These are phyloP conservation scores for Aaosphaeria arxii DNA, from an alignment of 2,329 filamentous ascomycete species.

Conservation along the genomic window DNA sequence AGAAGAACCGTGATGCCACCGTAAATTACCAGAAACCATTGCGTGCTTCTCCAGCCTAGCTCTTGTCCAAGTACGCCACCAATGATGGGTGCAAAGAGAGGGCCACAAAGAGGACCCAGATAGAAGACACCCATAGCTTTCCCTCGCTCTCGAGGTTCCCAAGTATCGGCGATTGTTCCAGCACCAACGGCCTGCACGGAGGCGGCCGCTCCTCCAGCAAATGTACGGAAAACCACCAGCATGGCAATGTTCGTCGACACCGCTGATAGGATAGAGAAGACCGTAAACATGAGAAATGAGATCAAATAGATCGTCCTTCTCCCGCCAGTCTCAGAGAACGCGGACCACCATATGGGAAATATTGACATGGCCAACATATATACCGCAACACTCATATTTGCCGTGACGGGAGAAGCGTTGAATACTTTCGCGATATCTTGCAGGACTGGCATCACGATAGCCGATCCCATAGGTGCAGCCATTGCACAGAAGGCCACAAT, in stretches of 20 bases:
- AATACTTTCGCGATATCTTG: slow-evolving; percentile 32
- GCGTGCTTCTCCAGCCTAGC: slow-evolving; percentile 38
- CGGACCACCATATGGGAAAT: slow-evolving; percentile 41
- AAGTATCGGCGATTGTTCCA: slow-evolving; percentile 37
- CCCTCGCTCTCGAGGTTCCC: slow-evolving; percentile 37
- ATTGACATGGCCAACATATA: slow-evolving; percentile 43
- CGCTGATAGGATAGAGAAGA: slow-evolving; percentile 32
- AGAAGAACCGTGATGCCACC: slow-evolving; percentile 30
- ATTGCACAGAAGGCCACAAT: slow-evolving; percentile 74
- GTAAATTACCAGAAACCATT: slow-evolving; percentile 39
- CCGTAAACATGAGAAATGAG: slow-evolving; percentile 31
- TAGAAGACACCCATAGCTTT: slow-evolving; percentile 39
- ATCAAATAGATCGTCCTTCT: slow-evolving; percentile 35
- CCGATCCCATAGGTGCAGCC: slow-evolving; percentile 77
- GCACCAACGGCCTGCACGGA: slow-evolving; percentile 38
- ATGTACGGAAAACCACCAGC: slow-evolving; percentile 33
- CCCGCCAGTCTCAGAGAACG: slow-evolving; percentile 36
- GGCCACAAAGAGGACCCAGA: slow-evolving; percentile 37
- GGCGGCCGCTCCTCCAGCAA: slow-evolving; percentile 37
- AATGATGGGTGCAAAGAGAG: slow-evolving; percentile 37
- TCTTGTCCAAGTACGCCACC: slow-evolving; percentile 32
- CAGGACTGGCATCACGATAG: slow-evolving; percentile 67
- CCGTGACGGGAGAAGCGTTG: slow-evolving; percentile 26
- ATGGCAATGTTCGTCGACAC: slow-evolving; percentile 35
- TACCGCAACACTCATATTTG: slow-evolving; percentile 40